A percentile compares a stretch with the other conserved stretches of the same genome.
These are phyloP conservation scores for Helicostylum pulchrum DNA, from an alignment of 192 early-diverging fungal genomes.

Conservation along the genomic window DNA sequence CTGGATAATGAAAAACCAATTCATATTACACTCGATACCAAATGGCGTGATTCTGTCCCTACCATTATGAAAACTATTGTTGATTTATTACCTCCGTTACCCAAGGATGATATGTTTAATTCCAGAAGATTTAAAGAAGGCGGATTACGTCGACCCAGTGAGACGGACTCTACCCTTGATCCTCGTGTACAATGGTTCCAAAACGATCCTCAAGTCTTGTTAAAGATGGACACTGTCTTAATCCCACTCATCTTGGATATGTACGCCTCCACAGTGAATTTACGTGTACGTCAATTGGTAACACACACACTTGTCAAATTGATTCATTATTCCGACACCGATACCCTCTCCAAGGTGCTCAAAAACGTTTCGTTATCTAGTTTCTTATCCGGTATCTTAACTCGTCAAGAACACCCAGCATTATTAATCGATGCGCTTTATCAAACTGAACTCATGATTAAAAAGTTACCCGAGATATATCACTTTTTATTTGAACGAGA, in stretches of 20 bases:
- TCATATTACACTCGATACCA: conserved; percentile 23
- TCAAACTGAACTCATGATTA: conserved; percentile 59
- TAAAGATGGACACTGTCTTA: conserved; percentile 44
- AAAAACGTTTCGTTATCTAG: conserved; percentile 46
- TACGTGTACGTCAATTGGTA: conserved; percentile 59
- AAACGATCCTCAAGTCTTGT: conserved; percentile 35
- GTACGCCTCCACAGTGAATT: conserved; percentile 64
- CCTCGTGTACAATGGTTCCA: conserved; percentile 36
- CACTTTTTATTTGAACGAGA: conserved; percentile 65
- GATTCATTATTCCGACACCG: conserved; percentile 44
- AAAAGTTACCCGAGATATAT: conserved; percentile 59
- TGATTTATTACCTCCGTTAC: conserved; percentile 59
- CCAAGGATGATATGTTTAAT: conserved; percentile 37
- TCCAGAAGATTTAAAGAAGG: conserved; percentile 24
- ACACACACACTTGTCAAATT: conserved; percentile 59
- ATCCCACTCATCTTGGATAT: conserved; percentile 73
- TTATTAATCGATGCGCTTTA: conserved; percentile 57
- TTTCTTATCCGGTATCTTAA: conserved; percentile 47
- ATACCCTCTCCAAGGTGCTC: conserved; percentile 45
- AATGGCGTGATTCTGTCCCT: conserved; percentile 27
- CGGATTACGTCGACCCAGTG: conserved; percentile 30
- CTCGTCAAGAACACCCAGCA: conserved; percentile 48
- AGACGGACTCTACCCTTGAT: conserved; percentile 20
- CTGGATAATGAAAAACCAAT: conserved; percentile 17
- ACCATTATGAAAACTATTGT: conserved; percentile 52